Evolutionary conservation across 2,329 filamentous ascomycete species (phyloP), one percentile per base, ranked within the genome.

Genomic region (Gaeumannomyces tritici): DNA sequence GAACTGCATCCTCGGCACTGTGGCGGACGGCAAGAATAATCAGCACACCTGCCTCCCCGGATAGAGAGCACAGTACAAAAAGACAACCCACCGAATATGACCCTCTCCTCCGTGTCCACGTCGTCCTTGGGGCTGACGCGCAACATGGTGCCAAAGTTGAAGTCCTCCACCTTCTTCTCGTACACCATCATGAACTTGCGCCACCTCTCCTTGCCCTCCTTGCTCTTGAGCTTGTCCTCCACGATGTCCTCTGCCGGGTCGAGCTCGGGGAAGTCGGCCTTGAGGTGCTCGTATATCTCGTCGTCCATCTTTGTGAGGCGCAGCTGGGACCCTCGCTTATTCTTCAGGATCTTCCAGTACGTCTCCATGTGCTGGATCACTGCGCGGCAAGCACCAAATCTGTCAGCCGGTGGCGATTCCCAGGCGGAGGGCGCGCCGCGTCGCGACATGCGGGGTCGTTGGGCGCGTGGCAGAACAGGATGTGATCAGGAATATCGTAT

Each of bases 171-270:
- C 77, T 85, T 93, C 76, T 96, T 93, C 79, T 98, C 92, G 75
- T 97, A 99, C 65, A 83, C 80, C 82, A 89, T 93, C 84, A 97
- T 89, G 79, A 97, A 99, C 67, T 89, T 90, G 70, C 95, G 87
- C 95, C 95, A 99, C 73, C 84, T 84, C 77, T 96, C 91, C 81
- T 99, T 99, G 73, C 93, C 93, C 18, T 80, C 77, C 79, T 96
- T 96, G 83, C 91, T 97, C 87, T 99, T 99, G 93, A 99, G 97
- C 69, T 90, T 82, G 69, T 96, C 89, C 79, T 99, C 95, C 73
- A 96, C 77, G 67, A 99, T 88, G 13, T 89, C 89, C 55, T 79
- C 86, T 24, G 87, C 83, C 1, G 92, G 86, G 75, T 99, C 90
- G 72, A 96, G 96, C 33, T 98, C 95, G 67, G 95, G 95, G 71